These are phyloP conservation scores for Scedosporium minutisporum DNA, from an alignment of 2,329 filamentous ascomycete genomes.

Conservation along the genomic window DNA sequence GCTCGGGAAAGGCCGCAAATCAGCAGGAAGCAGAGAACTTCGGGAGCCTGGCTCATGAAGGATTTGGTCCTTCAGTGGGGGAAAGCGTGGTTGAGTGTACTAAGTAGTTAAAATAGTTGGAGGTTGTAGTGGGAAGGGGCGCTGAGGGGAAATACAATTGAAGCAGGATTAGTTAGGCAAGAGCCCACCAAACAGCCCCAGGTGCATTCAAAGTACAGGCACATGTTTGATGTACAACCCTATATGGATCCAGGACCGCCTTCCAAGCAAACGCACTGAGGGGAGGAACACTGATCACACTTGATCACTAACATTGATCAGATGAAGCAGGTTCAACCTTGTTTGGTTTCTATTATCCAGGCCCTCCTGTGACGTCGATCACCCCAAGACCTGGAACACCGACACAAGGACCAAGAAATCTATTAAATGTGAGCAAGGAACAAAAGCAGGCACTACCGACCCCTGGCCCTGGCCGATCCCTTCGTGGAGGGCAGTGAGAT, in stretches of 20 bases:
- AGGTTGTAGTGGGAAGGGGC: background rate
- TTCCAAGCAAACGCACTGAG: too few relatives aligned
- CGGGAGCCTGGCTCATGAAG: background rate
- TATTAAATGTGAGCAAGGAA: background rate
- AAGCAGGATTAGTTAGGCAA: background rate
- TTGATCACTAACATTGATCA: too few relatives aligned
- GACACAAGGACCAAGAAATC: background rate
- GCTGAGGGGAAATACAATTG: background rate
- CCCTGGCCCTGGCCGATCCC: background rate
- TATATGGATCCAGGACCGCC: too few relatives aligned
- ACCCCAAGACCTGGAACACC: background rate
- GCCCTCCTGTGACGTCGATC: background rate
- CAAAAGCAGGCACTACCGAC: background rate
- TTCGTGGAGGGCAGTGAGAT: background rate
- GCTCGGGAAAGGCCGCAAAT: slow-evolving; percentile 3
- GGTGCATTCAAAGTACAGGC: background rate
- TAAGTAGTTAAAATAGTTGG: background rate
- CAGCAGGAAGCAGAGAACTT: background rate
- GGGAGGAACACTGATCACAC: too few relatives aligned
- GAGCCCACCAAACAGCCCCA: too few relatives aligned
- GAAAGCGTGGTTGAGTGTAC: background rate
- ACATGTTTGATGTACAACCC: too few relatives aligned
- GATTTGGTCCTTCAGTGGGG: background rate
- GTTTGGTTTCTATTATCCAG: background rate
- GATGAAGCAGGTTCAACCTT: too few relatives aligned